These are phyloP conservation scores for Hygrophorus pudorinus DNA, from an alignment of 768 basidiomycete genomes.

Conservation along the genomic window DNA sequence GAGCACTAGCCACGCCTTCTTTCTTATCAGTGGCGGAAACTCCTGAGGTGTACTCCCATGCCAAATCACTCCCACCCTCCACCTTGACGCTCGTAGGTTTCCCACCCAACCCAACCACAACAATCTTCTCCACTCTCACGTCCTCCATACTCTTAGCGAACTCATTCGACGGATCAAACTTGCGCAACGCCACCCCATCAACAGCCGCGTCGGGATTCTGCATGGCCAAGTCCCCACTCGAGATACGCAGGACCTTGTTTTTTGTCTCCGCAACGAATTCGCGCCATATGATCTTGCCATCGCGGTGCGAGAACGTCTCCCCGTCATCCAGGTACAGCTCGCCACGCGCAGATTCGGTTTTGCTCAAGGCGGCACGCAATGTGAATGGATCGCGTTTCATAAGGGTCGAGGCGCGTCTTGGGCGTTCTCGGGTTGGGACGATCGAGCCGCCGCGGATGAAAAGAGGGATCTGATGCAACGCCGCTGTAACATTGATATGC, in stretches of 20 bases:
- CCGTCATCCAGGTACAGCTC: constrained; percentile 97
- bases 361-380: constrained; percentile 70
- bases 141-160: constrained; percentile 57
- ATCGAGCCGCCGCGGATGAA: constrained; percentile 89
- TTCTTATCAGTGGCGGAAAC: constrained; percentile 43
- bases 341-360: constrained; percentile 51
- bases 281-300: constrained; percentile 82
- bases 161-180: constrained; percentile 47
- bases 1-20: constrained; percentile 55
- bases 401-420: constrained; percentile 72
- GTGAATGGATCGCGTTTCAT: constrained; percentile 95
- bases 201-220: constrained; percentile 36
- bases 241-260: constrained; percentile 34
- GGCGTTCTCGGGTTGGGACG: constrained; percentile 77
- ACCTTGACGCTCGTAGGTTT: constrained; percentile 56
- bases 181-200: constrained; percentile 36
- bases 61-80: constrained; percentile 39
- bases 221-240: constrained; percentile 46
- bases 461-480: constrained; percentile 71
- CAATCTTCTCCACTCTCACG: constrained; percentile 75
- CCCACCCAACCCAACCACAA: constrained; percentile 60
- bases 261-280: constrained; percentile 47
- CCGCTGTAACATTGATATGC: constrained; percentile 67
- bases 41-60: constrained; percentile 62
- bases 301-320: constrained; percentile 61